phyloP scores from a whole-genome alignment of 306 rosid species.

The Quercus bicolor region DNA sequence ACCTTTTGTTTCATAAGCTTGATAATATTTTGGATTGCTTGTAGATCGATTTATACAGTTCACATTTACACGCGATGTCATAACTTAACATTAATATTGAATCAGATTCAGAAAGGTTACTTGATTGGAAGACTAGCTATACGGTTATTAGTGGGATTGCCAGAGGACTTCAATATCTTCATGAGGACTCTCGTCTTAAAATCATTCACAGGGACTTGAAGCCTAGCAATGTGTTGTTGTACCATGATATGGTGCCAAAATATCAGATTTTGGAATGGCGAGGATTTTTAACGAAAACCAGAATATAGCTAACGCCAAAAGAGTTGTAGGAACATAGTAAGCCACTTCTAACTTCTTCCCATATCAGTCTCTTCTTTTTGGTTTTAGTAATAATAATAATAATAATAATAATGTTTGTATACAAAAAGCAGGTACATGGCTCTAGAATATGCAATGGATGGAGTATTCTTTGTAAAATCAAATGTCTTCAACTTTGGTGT shows the following conservation, averaged over 20 bases:
- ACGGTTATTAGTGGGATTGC: conserved; percentile 23
- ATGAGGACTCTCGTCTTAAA: conserved; percentile 24
- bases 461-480: conserved; percentile 38
- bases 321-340: conserved; percentile 27
- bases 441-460: conserved; percentile 48
- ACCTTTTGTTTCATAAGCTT: neutral
- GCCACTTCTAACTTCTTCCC: neutral
- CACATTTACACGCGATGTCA: neutral
- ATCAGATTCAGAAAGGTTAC: conserved; percentile 12
- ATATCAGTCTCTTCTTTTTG: too few species aligned
- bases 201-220: conserved; percentile 35
- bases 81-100: neutral
- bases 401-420: neutral
- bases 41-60: too few species aligned
- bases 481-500: conserved; percentile 45
- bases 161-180: conserved; percentile 29
- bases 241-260: conserved; percentile 24
- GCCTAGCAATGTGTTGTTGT: conserved; percentile 25
- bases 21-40: too few species aligned
- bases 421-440: conserved; percentile 46
- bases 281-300: conserved; percentile 27
- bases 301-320: conserved; percentile 15
- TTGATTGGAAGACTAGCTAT: conserved; percentile 3
- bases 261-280: conserved; percentile 30
- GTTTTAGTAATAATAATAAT: too few species aligned